phyloP scores from a whole-genome alignment of 2,329 filamentous ascomycete genomes.

The Phaeophleospora eucalypticola region DNA sequence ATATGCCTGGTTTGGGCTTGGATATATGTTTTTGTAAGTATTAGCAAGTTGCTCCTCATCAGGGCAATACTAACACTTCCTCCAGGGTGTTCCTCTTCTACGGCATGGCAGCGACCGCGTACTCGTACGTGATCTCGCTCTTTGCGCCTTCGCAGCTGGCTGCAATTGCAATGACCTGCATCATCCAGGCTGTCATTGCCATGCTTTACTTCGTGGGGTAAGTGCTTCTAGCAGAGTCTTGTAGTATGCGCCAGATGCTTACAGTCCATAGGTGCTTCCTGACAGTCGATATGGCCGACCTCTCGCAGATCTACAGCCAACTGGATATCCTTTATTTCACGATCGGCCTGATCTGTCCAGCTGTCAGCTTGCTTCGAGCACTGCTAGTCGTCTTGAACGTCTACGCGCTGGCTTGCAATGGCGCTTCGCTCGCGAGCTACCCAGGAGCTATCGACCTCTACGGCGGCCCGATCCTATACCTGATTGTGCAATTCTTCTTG shows the following conservation, averaged over 20 bases:
- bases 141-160: conserved; percentile 47
- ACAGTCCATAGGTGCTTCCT: conserved; percentile 8
- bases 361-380: conserved; percentile 66
- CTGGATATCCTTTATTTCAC: conserved; percentile 63
- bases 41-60: conserved; percentile 61
- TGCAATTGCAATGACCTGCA: conserved; percentile 20
- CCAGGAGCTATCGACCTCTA: conserved; percentile 68
- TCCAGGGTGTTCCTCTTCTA: conserved; percentile 76
- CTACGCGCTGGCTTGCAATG: conserved; percentile 69
- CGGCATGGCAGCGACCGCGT: conserved; percentile 68
- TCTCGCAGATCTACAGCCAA: conserved; percentile 30
- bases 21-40: conserved; percentile 14
- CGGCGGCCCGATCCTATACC: conserved; percentile 77
- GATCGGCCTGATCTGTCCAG: conserved; percentile 66
- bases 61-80: conserved; percentile 44
- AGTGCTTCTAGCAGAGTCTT: not conserved
- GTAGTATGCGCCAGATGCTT: too few species aligned
- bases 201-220: conserved; percentile 21
- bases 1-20: conserved; percentile 11
- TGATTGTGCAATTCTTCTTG: conserved; percentile 66
- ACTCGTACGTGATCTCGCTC: conserved; percentile 75
- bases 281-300: conserved; percentile 18
- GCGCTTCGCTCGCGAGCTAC: conserved; percentile 55
- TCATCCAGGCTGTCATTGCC: conserved; percentile 18
- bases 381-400: conserved; percentile 74